Evolutionary conservation across 2,329 filamentous ascomycete genomes (phyloP).

Genomic region (Colletotrichum musae): DNA sequence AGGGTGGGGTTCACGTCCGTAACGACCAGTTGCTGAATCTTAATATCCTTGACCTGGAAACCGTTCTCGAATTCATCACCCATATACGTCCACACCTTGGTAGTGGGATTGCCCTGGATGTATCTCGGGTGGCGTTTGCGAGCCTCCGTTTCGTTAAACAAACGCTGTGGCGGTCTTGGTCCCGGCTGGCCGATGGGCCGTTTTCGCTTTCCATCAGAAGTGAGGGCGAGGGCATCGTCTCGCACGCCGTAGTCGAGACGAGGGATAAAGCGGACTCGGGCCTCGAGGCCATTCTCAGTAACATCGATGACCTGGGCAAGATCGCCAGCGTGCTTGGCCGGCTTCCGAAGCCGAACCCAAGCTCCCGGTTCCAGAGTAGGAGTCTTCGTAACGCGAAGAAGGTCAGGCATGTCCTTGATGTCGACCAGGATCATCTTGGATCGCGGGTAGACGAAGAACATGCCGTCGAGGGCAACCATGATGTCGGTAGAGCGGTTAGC

Average conservation of each 20-base stretch:
- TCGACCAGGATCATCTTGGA: constrained; percentile 90
- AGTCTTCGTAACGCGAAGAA: constrained; percentile 91
- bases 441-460: constrained; percentile 91
- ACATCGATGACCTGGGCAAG: constrained; percentile 93
- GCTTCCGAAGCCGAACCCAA: constrained; percentile 89
- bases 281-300: constrained; percentile 91
- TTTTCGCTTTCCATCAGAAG: constrained; percentile 83
- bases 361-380: constrained; percentile 88
- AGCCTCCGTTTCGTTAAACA: constrained; percentile 95
- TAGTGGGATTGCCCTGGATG: constrained; percentile 78
- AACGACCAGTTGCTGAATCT: constrained; percentile 86
- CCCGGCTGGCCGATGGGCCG: constrained; percentile 71
- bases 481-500: constrained; percentile 91
- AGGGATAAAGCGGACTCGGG: constrained; percentile 89
- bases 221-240: constrained; percentile 73
- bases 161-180: constrained; percentile 84
- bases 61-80: constrained; percentile 93
- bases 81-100: constrained; percentile 87
- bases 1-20: constrained; percentile 94
- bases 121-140: constrained; percentile 84
- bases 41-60: constrained; percentile 94
- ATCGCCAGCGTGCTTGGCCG: constrained; percentile 87
- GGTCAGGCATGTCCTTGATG: constrained; percentile 97
- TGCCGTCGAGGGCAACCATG: constrained; percentile 82
- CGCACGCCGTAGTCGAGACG: constrained; percentile 92